Conservation (phyloP, 2,329 filamentous ascomycete species). For the Talaromyces funiculosus region DNA sequence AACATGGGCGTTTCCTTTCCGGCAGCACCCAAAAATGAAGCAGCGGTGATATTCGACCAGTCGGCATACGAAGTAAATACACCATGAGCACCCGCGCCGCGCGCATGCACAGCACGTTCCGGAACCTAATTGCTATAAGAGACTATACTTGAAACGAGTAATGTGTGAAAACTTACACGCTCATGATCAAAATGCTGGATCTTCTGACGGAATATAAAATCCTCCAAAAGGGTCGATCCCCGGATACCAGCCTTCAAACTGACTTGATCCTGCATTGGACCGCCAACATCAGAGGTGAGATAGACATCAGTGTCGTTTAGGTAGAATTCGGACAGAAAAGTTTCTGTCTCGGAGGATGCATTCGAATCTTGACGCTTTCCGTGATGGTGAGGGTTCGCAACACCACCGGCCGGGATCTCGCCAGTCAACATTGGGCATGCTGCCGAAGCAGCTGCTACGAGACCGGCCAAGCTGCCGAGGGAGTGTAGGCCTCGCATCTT, state of each 20-base stretch:
- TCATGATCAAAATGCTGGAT: conserved; percentile 68
- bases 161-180: conserved; percentile 43
- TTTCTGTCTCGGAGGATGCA: conserved; percentile 24
- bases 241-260: conserved; percentile 62
- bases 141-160: background rate
- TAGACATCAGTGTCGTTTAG: conserved; percentile 51
- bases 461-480: conserved; percentile 1
- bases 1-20: conserved; percentile 61
- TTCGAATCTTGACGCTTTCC: conserved; percentile 42
- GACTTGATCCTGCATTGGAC: conserved; percentile 61
- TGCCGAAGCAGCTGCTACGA: background rate
- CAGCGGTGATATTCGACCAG: conserved; percentile 62
- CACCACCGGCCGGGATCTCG: background rate
- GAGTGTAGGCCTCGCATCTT: conserved; percentile 7
- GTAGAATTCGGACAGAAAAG: conserved; percentile 41
- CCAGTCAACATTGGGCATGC: conserved; percentile 9
- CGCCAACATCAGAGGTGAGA: conserved; percentile 63
- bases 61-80: conserved; percentile 63
- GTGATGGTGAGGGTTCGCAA: conserved; percentile 1
- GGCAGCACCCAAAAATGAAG: conserved; percentile 54
- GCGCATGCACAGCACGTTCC: conserved; percentile 63
- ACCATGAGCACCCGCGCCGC: conserved; percentile 63
- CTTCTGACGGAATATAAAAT: conserved; percentile 68
- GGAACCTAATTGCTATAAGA: conserved; percentile 42
- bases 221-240: conserved; percentile 64